phyloP scores from a whole-genome alignment of 2,329 filamentous ascomycete species.

The Colletotrichum orbiculare region DNA sequence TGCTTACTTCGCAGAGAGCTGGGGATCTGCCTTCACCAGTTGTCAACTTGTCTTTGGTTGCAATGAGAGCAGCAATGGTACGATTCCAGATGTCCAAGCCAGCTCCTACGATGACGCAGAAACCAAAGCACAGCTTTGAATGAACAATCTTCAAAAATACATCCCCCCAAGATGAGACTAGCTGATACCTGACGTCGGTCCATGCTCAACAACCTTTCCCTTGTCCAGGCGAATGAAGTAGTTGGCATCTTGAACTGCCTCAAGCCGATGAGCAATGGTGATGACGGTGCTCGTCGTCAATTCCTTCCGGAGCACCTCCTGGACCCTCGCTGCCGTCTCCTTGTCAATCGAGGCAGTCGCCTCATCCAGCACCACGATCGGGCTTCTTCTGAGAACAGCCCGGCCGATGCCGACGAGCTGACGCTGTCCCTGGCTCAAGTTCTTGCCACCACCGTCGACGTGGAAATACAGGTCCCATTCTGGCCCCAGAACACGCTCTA shows the following conservation, averaged over 20 bases:
- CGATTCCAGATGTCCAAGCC: too few species aligned
- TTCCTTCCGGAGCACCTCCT: conserved; percentile 66
- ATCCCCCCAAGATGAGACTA: background rate
- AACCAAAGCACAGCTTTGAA: background rate
- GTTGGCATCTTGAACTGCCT: conserved; percentile 69
- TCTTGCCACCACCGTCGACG: conserved; percentile 70
- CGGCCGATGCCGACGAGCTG: conserved; percentile 71
- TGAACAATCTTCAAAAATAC: background rate
- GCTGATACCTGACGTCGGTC: conserved; percentile 46
- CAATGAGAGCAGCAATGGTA: too few species aligned
- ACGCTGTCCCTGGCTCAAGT: conserved; percentile 71
- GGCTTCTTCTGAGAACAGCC: conserved; percentile 69
- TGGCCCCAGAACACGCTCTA: conserved; percentile 69
- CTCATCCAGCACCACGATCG: conserved; percentile 72
- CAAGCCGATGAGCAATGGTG: conserved; percentile 73
- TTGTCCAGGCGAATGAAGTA: conserved; percentile 65
- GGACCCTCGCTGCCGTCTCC: conserved; percentile 67
- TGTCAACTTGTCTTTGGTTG: too few species aligned
- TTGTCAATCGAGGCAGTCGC: conserved; percentile 73
- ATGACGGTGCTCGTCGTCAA: conserved; percentile 69
- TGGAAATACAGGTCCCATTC: conserved; percentile 60
- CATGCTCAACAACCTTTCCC: conserved; percentile 62
- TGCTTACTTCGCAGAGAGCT: too few species aligned
- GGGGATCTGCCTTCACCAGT: too few species aligned
- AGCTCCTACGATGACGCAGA: background rate